phyloP scores from a whole-genome alignment of 2,329 filamentous ascomycete species.

The Aureobasidium pullulans region DNA sequence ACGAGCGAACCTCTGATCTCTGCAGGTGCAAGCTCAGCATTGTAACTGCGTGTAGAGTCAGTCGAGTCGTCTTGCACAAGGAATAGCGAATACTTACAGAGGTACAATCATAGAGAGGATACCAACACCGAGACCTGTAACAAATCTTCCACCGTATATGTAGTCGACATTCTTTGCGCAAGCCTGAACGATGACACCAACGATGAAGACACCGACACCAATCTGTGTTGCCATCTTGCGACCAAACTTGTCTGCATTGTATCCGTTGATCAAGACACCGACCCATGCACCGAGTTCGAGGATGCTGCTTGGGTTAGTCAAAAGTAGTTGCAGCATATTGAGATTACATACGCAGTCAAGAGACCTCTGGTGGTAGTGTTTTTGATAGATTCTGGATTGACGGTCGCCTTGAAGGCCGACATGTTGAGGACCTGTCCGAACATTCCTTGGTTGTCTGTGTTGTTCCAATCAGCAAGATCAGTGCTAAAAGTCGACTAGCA shows the following conservation, averaged over 20 bases:
- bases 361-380: conserved; percentile 12
- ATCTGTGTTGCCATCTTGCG: conserved; percentile 64
- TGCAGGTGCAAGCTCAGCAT: conserved; percentile 34
- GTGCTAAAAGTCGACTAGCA: neutral
- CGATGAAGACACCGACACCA: conserved; percentile 57
- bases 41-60: conserved; percentile 16
- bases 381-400: conserved; percentile 2
- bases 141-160: conserved; percentile 64
- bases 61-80: neutral
- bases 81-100: conserved; percentile 29
- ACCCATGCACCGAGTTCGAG: conserved; percentile 72
- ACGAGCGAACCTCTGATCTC: conserved; percentile 35
- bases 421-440: conserved; percentile 22
- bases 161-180: conserved; percentile 51
- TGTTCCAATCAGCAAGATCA: neutral
- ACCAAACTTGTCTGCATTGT: conserved; percentile 61
- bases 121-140: conserved; percentile 42
- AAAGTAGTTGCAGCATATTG: neutral
- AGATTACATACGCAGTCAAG: conserved; percentile 2
- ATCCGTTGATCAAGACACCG: conserved; percentile 63
- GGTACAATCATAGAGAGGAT: conserved; percentile 60
- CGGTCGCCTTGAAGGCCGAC: conserved; percentile 17
- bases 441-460: conserved; percentile 22
- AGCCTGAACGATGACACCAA: conserved; percentile 63
- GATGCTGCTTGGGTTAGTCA: conserved; percentile 35